Percentiles rank a stretch among this genome's conserved stretches.
Evolutionary conservation across 768 basidiomycete species (phyloP).

Genomic region (Trametes villosa): DNA sequence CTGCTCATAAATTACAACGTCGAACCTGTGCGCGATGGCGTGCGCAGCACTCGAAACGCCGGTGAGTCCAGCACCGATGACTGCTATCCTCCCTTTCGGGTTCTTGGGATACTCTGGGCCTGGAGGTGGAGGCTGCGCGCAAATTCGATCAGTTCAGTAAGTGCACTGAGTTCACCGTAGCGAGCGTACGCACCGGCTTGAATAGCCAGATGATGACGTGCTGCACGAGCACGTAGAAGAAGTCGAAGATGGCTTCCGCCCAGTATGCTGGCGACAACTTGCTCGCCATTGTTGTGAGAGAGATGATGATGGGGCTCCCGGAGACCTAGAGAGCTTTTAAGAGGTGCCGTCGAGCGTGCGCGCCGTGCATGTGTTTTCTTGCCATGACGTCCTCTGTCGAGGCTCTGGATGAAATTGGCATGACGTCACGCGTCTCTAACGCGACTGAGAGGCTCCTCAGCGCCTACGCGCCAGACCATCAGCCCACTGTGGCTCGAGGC

Average conservation of each 20-base stretch:
- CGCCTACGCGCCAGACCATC: no score
- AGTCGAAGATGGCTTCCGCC: constrained; percentile 24
- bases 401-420: no score
- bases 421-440: no score
- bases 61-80: constrained; percentile 55
- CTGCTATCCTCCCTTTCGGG: constrained; percentile 46
- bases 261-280: constrained; percentile 17
- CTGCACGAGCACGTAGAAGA: constrained; percentile 42
- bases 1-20: constrained; percentile 53
- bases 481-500: no score
- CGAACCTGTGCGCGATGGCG: constrained; percentile 54
- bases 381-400: no score
- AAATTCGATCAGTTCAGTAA: neutral
- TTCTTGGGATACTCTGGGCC: constrained; percentile 12
- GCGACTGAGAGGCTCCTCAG: no score
- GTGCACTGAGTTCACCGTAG: no score
- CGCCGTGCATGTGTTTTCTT: no score
- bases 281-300: no score
- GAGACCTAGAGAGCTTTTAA: no score
- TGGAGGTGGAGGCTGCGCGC: constrained; percentile 26
- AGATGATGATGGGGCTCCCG: no score
- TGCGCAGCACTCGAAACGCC: constrained; percentile 59
- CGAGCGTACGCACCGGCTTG: constrained; percentile 40
- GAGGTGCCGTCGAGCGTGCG: no score
- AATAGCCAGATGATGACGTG: constrained; percentile 43